Conservation (phyloP, 208 protist species). For the Trypanosoma caninum region DNA sequence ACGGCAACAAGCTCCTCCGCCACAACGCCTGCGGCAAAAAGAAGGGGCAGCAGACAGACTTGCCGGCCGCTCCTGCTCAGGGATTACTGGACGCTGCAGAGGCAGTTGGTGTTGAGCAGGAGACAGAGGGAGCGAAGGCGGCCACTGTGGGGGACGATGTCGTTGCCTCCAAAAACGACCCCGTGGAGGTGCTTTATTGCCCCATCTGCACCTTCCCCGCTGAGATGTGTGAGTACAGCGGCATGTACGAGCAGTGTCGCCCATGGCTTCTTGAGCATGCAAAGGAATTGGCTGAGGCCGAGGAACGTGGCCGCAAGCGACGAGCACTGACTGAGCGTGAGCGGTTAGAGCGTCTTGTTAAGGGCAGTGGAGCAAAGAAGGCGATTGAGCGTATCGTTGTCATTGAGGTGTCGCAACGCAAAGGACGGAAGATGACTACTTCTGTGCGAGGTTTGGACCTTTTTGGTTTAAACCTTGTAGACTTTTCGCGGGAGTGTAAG, state of each 20-base stretch:
- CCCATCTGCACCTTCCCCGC: conserved; percentile 89
- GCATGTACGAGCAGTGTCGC: conserved; percentile 89
- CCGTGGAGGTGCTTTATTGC: conserved; percentile 88
- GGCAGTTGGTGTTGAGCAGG: conserved; percentile 11
- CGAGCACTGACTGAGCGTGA: conserved; percentile 83
- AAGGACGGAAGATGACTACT: conserved; percentile 62
- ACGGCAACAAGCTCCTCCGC: conserved; percentile 38
- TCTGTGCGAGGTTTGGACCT: conserved; percentile 82
- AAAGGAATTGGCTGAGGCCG: conserved; percentile 73
- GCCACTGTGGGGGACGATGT: conserved; percentile 24
- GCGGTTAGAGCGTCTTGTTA: conserved; percentile 67
- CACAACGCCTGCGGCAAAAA: conserved; percentile 28
- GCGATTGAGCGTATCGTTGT: conserved; percentile 69
- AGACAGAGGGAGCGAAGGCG: conserved; percentile 2
- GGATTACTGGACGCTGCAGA: background rate
- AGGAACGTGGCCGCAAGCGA: conserved; percentile 76
- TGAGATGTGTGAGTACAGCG: conserved; percentile 91
- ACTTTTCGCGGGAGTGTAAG: conserved; percentile 73
- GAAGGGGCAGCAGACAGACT: conserved; percentile 21
- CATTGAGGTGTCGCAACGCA: conserved; percentile 58
- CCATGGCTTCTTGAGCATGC: conserved; percentile 87
- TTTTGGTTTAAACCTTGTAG: conserved; percentile 85
- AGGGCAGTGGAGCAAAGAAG: conserved; percentile 77
- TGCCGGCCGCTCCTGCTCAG: background rate
- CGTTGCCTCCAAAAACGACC: conserved; percentile 31